Base-by-base conservation (phyloP, 345 rosid species). In the Eucalyptus sp. region DNA sequence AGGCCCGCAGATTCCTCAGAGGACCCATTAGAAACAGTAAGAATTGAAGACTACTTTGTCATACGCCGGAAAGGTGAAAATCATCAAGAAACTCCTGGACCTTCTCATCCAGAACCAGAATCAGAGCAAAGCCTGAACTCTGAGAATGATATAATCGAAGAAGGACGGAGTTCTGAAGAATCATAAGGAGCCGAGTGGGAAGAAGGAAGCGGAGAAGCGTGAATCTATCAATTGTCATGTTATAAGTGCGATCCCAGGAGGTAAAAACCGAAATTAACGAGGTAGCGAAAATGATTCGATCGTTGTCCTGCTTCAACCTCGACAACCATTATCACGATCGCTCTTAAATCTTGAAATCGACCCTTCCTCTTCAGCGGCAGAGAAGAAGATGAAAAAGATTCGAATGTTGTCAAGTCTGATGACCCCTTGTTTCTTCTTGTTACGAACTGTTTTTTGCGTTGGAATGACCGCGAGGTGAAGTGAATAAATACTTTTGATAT, bases 21-120 rank as follows among this genome's bases (percentile, higher is more conserved):
- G 88, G 99, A 97, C 91, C 99, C 99, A 7, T 68, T 95, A 50
- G 89, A 93, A 56, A 95, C 95, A 29, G 97, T 97, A 58, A 95
- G 91, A 92, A 91, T 97, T 88, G 98, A 96, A 12, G 99, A 97
- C 79, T 93, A 91, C 80, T 97, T 97, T 89, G 93, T 92, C 85
- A 91, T 97, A 87, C 90, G 50, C 88, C 93, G 88, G 48, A 60
- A 92, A 90, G 92, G 93, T 60, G 76, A 79, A 89, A 89, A 80
- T 60, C 66, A 0, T 25, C 31, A 25, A 60, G 66, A 60, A 60
- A 25, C 66, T 58, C 64, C 64, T 58, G 29, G 29, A 58, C 64
- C 64, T 58, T 29, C 64, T 25, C 7, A 60, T 5, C 66, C n/a
- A 25, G 66, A 60, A 60, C 14, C 31, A 25, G 66, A 60, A 60